Evolutionary conservation across 1,284 basidiomycete genomes (phyloP).

Genomic region (Fomitopsis palustris): DNA sequence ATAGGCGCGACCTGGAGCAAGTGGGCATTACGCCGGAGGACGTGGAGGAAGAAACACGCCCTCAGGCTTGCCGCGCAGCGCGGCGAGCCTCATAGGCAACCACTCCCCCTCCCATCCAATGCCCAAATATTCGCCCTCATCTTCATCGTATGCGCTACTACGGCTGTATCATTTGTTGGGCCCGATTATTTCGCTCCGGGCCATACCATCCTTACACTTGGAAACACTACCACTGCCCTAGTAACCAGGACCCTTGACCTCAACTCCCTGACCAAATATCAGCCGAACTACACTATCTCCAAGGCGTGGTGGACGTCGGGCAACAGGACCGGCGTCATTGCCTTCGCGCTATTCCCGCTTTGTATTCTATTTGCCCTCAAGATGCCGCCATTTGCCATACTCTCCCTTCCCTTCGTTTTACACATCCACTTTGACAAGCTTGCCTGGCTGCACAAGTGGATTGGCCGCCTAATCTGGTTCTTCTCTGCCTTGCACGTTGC

Average conservation of each 20-base stretch:
- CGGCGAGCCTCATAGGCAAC: slow-evolving; percentile 38
- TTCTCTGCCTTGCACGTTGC: slow-evolving; percentile 67
- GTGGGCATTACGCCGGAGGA: slow-evolving; percentile 52
- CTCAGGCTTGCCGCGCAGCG: slow-evolving; percentile 29
- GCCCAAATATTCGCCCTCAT: slow-evolving; percentile 49
- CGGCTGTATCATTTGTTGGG: slow-evolving; percentile 56
- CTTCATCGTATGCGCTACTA: slow-evolving; percentile 39
- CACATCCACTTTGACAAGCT: slow-evolving; percentile 80
- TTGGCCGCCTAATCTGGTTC: slow-evolving; percentile 73
- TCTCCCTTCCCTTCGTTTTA: slow-evolving; percentile 67
- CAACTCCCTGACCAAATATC: slow-evolving; percentile 30
- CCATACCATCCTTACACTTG: slow-evolving; percentile 38
- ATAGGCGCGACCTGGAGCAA: slow-evolving; percentile 50
- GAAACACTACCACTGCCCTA: slow-evolving; percentile 25
- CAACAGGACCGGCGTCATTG: slow-evolving; percentile 71
- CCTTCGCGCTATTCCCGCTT: slow-evolving; percentile 77
- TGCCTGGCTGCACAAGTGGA: slow-evolving; percentile 67
- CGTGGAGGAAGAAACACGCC: slow-evolving; percentile 41
- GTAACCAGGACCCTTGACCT: slow-evolving; percentile 25
- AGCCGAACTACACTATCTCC: slow-evolving; percentile 58
- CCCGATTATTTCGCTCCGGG: slow-evolving; percentile 73
- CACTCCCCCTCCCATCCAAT: slow-evolving; percentile 60
- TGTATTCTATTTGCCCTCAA: slow-evolving; percentile 79
- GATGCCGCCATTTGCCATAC: slow-evolving; percentile 76
- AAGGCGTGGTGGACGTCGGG: slow-evolving; percentile 81